Base-by-base conservation (phyloP, 2,329 filamentous ascomycete genomes). In the Botrytis fragariae region DNA sequence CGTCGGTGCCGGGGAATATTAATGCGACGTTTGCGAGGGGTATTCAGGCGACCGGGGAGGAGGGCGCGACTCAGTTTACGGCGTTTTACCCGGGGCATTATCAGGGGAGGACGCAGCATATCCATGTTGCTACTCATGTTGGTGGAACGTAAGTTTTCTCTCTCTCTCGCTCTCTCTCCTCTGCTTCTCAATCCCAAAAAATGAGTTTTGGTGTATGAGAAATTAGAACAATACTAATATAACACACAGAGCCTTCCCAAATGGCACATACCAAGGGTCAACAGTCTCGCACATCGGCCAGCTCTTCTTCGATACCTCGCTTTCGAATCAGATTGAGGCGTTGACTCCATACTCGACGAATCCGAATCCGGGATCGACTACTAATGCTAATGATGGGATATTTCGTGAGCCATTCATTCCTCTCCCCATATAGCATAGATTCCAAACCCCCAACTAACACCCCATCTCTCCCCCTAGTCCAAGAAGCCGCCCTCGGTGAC, bases 281-380 rank as follows among this genome's bases (percentile, higher is more conserved):
- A 83, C 82, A 69, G 84, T 87, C 73, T 85, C 86, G 12, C 89
- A 92, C 81, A 84, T 91, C 57, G 89, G 90, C 29, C 90, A 92
- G 79, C 79, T 90, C 69, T 92, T 89, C 84, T 89, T 90, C 79
- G 88, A 91, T 79, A 86, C 91, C 79, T 83, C 84, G 75, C 85
- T 92, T 16, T 85, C 88, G 76, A 77, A 77, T 39, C 75, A 82
- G 57, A 87, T 91, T 72, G 86, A 89, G 74, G 79, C 80, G 16
- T 82, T 81, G 1, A 74, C 79, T 0, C 86, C 87, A 0, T 88
- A 88, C 80, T 80, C 74, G 8, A 79, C 80, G 72, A 88, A 88
- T 81, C 84, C 81, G 0, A 83, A 86, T 74, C 61, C 62, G 1
- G 69, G 76, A 0, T 72, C 86, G 32, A 89, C 85, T 7, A 81